Percentiles rank a stretch among this genome's conserved stretches.
Conservation (phyloP, 164 flowering plant genomes). For the Aristolochia contorta region DNA sequence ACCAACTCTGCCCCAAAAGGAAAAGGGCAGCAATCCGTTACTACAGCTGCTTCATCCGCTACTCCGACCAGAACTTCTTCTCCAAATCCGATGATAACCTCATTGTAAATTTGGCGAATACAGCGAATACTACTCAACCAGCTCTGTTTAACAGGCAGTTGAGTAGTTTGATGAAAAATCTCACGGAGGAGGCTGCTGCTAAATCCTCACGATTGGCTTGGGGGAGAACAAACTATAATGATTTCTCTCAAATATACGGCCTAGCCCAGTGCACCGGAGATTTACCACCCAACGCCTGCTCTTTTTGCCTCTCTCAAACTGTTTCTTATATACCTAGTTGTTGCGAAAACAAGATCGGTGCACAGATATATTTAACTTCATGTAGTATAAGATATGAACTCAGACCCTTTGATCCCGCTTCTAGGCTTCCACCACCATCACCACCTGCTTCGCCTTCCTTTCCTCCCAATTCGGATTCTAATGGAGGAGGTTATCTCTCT, state of each 20-base stretch:
- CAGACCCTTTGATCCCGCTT: neutral
- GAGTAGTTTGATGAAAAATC: conserved; percentile 1
- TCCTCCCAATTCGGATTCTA: neutral
- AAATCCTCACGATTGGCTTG: neutral
- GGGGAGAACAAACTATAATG: neutral
- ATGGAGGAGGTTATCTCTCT: neutral
- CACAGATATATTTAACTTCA: neutral
- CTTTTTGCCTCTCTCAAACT: neutral
- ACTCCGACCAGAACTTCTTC: conserved; percentile 10
- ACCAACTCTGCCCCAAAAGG: conserved; percentile 2
- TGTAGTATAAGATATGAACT: conserved; percentile 8
- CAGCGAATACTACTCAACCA: neutral
- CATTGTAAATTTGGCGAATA: no score
- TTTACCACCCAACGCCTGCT: neutral
- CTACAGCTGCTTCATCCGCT: conserved; percentile 10
- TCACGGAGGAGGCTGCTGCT: neutral
- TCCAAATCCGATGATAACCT: neutral
- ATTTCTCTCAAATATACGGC: neutral
- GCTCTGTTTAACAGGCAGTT: neutral
- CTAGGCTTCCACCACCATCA: neutral
- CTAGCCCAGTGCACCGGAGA: conserved; percentile 10
- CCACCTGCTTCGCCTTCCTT: neutral
- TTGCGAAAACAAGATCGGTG: conserved; percentile 3
- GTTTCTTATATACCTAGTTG: neutral
- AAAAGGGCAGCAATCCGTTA: conserved; percentile 6